These are phyloP conservation scores for Diversispora epigaea DNA, from an alignment of 192 early-diverging fungal species.

Conservation along the genomic window DNA sequence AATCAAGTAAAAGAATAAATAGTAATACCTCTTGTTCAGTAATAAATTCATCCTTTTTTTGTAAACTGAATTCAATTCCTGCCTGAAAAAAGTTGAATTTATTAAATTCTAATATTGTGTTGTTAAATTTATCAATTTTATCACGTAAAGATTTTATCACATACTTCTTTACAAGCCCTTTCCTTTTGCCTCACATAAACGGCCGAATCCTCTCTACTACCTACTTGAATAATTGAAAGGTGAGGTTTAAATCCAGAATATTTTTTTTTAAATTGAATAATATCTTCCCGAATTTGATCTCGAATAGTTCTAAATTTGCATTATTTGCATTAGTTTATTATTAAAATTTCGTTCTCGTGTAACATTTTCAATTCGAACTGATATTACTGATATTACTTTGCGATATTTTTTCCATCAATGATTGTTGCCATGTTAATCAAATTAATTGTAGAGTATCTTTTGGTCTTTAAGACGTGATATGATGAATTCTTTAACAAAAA, in stretches of 20 bases:
- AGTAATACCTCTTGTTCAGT: conserved; percentile 61
- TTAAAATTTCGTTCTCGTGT: neutral
- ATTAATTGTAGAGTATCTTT: neutral
- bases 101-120: too few relatives aligned
- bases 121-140: conserved; percentile 22
- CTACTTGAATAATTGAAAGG: conserved; percentile 90
- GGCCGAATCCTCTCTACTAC: conserved; percentile 88
- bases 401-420: conserved; percentile 79
- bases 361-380: neutral
- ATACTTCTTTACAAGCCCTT: conserved; percentile 81
- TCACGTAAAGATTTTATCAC: conserved; percentile 35
- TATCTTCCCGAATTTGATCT: conserved; percentile 63
- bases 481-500: neutral
- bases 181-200: conserved; percentile 93
- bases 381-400: conserved; percentile 54
- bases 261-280: conserved; percentile 59
- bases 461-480: neutral
- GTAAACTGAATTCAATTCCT: conserved; percentile 75
- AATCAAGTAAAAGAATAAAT: conserved; percentile 3
- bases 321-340: neutral
- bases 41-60: conserved; percentile 64
- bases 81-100: conserved; percentile 40
- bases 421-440: conserved; percentile 45
- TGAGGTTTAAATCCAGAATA: conserved; percentile 78
- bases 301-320: conserved; percentile 61